Percentiles rank a stretch among this genome's conserved stretches.
Evolutionary conservation across 192 early-diverging fungal species (phyloP).

Genomic region (Oehlia diaphana): DNA sequence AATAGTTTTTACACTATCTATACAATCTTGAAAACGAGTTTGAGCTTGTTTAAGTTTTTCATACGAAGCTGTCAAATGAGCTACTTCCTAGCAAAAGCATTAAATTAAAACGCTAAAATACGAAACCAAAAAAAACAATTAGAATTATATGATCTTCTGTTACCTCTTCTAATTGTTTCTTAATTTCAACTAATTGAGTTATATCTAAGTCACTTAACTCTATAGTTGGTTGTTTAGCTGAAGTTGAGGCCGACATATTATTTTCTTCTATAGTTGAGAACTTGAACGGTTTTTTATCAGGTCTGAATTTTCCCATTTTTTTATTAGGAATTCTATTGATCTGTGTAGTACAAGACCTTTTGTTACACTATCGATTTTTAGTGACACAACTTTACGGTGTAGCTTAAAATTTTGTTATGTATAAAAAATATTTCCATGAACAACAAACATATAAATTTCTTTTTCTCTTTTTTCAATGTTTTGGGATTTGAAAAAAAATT

Average conservation of each 20-base stretch:
- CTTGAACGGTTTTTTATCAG: neutral
- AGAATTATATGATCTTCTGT: neutral
- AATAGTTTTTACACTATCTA: conserved; percentile 66
- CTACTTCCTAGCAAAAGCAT: conserved; percentile 66
- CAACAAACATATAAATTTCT: no score
- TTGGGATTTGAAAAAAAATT: no score
- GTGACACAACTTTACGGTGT: no score
- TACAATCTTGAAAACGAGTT: conserved; percentile 81
- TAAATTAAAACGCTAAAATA: neutral
- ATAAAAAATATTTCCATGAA: no score
- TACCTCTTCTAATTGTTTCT: conserved; percentile 84
- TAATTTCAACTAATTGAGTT: conserved; percentile 78
- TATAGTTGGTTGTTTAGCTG: conserved; percentile 44
- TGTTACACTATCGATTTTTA: neutral
- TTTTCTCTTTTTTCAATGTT: no score
- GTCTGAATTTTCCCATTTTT: neutral
- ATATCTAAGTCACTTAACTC: conserved; percentile 84
- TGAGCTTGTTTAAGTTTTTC: conserved; percentile 87
- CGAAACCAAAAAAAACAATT: neutral
- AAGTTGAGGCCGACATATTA: neutral
- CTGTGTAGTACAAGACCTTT: neutral
- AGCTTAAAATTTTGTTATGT: no score
- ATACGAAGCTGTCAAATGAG: conserved; percentile 81
- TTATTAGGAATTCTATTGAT: neutral
- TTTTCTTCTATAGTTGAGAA: neutral